Evolutionary conservation across 2,329 filamentous ascomycete species (phyloP).

Genomic region (Cercospora sp.): DNA sequence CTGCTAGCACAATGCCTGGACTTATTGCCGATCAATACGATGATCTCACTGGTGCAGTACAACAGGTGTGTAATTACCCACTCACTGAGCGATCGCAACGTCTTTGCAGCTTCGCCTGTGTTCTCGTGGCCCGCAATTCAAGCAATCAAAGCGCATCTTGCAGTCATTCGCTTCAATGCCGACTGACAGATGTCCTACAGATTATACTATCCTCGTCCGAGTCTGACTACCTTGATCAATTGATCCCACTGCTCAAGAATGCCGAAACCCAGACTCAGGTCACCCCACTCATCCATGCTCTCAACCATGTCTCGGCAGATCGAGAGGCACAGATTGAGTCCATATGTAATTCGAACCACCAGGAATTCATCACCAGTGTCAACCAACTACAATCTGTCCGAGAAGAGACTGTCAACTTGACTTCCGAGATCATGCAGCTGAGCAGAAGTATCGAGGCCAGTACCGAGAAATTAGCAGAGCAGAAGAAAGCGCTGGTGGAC

Average conservation of each 20-base stretch:
- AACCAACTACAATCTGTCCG: conserved; percentile 90
- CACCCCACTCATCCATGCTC: conserved; percentile 71
- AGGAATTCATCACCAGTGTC: conserved; percentile 92
- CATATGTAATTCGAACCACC: conserved; percentile 93
- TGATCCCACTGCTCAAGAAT: conserved; percentile 93
- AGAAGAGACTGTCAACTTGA: conserved; percentile 84
- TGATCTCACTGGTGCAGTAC: conserved; percentile 51
- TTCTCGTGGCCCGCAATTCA: neutral
- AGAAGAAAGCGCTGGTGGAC: conserved; percentile 92
- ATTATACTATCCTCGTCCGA: conserved; percentile 92
- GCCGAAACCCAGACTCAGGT: conserved; percentile 68
- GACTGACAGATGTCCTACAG: conserved; percentile 51
- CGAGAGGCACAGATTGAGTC: conserved; percentile 89
- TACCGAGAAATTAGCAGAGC: conserved; percentile 88
- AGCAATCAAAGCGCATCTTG: neutral
- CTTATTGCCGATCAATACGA: conserved; percentile 47
- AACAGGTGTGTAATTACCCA: conserved; percentile 46
- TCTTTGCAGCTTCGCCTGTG: neutral
- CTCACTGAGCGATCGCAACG: neutral
- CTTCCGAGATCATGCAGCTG: conserved; percentile 84
- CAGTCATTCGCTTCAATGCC: neutral
- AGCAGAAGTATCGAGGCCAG: conserved; percentile 95
- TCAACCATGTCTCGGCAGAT: conserved; percentile 79
- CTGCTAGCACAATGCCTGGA: conserved; percentile 36
- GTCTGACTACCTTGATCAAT: conserved; percentile 89